Conservation (phyloP, 805 yeast species). For the Candida ficus region DNA sequence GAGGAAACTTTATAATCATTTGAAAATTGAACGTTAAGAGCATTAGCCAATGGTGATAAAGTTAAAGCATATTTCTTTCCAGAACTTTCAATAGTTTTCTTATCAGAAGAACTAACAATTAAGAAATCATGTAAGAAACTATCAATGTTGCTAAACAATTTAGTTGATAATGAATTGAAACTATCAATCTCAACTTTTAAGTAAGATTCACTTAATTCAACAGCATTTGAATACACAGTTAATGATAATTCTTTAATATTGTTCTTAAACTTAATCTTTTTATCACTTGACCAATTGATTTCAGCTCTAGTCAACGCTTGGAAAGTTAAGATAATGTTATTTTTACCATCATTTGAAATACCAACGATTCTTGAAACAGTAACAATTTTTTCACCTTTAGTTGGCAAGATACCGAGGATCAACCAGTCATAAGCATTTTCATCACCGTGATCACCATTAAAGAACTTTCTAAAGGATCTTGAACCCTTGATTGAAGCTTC, state of each 20-base stretch:
- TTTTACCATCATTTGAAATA: slow-evolving; percentile 33
- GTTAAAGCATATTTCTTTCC: slow-evolving; percentile 33
- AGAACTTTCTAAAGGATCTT: slow-evolving; percentile 16
- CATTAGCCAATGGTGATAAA: slow-evolving; percentile 55
- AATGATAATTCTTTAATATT: slow-evolving; percentile 11
- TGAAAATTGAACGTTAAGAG: slow-evolving; percentile 50
- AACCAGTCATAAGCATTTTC: slow-evolving; percentile 23
- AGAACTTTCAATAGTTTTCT: slow-evolving; percentile 11
- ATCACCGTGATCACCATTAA: slow-evolving; percentile 18
- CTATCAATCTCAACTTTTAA: slow-evolving; percentile 10
- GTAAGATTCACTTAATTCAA: slow-evolving; percentile 11
- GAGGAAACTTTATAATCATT: slow-evolving; percentile 44
- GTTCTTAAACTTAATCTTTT: slow-evolving; percentile 7
- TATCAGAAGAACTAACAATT: slow-evolving; percentile 26
- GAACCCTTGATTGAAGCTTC: slow-evolving; percentile 15
- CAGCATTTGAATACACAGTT: slow-evolving; percentile 15
- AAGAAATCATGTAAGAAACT: slow-evolving; percentile 33
- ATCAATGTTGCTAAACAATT: slow-evolving; percentile 25
- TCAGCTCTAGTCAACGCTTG: slow-evolving; percentile 45
- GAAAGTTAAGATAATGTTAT: slow-evolving; percentile 39
- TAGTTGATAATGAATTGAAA: slow-evolving; percentile 9
- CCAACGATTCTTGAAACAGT: slow-evolving; percentile 41
- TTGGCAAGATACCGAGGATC: slow-evolving; percentile 21
- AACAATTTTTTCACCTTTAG: slow-evolving; percentile 29
- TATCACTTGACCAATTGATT: slow-evolving; percentile 6